Evolutionary conservation across 2,329 filamentous ascomycete genomes (phyloP).

Genomic region (Chrysosporium keratinophilum): DNA sequence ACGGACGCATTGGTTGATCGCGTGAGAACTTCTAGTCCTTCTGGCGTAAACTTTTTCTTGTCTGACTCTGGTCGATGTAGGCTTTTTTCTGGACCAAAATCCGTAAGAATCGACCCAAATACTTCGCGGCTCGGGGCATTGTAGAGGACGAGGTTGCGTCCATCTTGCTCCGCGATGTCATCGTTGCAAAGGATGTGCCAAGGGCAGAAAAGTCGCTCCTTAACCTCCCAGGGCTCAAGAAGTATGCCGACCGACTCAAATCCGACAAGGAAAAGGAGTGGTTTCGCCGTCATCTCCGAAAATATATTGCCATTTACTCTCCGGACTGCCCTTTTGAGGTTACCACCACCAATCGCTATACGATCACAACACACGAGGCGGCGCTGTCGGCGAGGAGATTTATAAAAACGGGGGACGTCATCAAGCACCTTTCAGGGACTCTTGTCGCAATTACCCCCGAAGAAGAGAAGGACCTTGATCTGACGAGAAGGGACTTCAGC

Average conservation of each 20-base stretch:
- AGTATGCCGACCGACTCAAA: slow-evolving; percentile 57
- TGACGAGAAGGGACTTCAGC: slow-evolving; percentile 85
- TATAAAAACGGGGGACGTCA: slow-evolving; percentile 70
- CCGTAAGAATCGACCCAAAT: slow-evolving; percentile 83
- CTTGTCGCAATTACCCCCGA: slow-evolving; percentile 87
- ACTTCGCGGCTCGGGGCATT: slow-evolving; percentile 72
- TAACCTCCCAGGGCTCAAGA: slow-evolving; percentile 59
- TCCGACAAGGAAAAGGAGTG: slow-evolving; percentile 74
- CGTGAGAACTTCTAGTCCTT: slow-evolving; percentile 47
- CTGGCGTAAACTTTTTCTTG: background rate
- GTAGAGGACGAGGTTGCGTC: slow-evolving; percentile 52
- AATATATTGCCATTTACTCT: slow-evolving; percentile 86
- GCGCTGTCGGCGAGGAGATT: slow-evolving; percentile 68
- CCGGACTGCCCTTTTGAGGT: slow-evolving; percentile 94
- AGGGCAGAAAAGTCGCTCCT: slow-evolving; percentile 64
- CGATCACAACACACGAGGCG: slow-evolving; percentile 80
- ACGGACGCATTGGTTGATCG: slow-evolving; percentile 93
- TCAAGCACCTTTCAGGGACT: slow-evolving; percentile 85
- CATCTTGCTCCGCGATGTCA: slow-evolving; percentile 54
- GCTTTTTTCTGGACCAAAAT: slow-evolving; percentile 95
- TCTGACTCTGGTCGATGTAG: slow-evolving; percentile 27
- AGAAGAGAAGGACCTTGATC: slow-evolving; percentile 72
- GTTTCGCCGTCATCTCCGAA: slow-evolving; percentile 73
- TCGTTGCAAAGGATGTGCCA: slow-evolving; percentile 61
- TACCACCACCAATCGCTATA: slow-evolving; percentile 86